These are phyloP conservation scores for Phytopythium boreale DNA, from an alignment of 352 stramenopile species.

Conservation along the genomic window DNA sequence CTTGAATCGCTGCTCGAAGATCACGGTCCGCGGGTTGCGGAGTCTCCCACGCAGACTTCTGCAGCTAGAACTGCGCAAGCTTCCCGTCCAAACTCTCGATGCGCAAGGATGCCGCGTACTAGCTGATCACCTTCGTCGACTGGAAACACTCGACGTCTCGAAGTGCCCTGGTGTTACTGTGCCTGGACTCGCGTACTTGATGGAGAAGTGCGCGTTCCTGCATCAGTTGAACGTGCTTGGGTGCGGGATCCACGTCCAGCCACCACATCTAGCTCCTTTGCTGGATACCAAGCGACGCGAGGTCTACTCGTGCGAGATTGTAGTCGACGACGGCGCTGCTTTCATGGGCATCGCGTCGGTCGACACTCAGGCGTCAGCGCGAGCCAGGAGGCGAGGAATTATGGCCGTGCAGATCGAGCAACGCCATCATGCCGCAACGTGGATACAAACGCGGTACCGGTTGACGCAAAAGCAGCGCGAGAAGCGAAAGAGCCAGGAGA, in stretches of 20 bases:
- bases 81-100: slow-evolving; percentile 28
- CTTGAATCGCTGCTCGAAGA: slow-evolving; percentile 29
- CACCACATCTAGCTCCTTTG: slow-evolving; percentile 27
- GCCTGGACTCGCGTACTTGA: slow-evolving; percentile 20
- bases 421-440: slow-evolving; percentile 21
- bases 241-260: slow-evolving; percentile 20
- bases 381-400: slow-evolving; percentile 36
- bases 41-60: slow-evolving; percentile 42
- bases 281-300: slow-evolving; percentile 22
- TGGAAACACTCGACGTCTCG: slow-evolving; percentile 48
- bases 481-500: slow-evolving; percentile 18
- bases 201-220: slow-evolving; percentile 38
- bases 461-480: slow-evolving; percentile 21
- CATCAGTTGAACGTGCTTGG: slow-evolving; percentile 52
- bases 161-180: slow-evolving; percentile 25
- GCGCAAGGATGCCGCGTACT: slow-evolving; percentile 29
- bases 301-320: slow-evolving; percentile 44
- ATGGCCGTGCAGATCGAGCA: slow-evolving; percentile 10
- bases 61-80: slow-evolving; percentile 28
- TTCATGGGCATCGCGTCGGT: slow-evolving; percentile 48
- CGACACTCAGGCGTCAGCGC: slow-evolving; percentile 28
- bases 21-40: slow-evolving; percentile 35
- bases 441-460: slow-evolving; percentile 48
- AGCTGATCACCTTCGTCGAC: slow-evolving; percentile 16
- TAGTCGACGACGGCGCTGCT: slow-evolving; percentile 32